These are phyloP conservation scores for Nigrograna mackinnonii DNA, from an alignment of 2,329 filamentous ascomycete species.

Conservation along the genomic window DNA sequence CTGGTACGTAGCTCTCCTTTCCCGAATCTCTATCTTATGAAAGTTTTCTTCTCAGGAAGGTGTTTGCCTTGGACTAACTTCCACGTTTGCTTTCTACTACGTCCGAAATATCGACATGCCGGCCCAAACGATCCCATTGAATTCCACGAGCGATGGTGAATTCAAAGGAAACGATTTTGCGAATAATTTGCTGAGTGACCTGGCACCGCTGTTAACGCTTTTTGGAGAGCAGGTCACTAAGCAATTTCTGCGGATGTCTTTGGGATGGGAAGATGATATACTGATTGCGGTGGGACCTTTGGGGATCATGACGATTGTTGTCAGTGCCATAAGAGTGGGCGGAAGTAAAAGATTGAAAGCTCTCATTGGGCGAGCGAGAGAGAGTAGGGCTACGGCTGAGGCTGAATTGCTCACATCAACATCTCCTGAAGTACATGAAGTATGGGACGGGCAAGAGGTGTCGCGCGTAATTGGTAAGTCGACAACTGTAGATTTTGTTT, in stretches of 20 bases:
- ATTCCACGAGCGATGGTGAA: too few relatives aligned
- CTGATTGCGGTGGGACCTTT: conserved; percentile 25
- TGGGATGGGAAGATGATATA: conserved; percentile 21
- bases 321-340: conserved; percentile 25
- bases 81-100: too few relatives aligned
- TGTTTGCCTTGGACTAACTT: too few relatives aligned
- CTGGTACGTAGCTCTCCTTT: too few relatives aligned
- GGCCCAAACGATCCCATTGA: too few relatives aligned
- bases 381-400: conserved; percentile 18
- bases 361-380: conserved; percentile 26
- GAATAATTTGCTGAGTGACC: conserved; percentile 14
- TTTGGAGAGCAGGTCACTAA: conserved; percentile 46
- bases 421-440: conserved; percentile 28
- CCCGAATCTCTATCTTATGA: too few relatives aligned
- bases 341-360: conserved; percentile 14
- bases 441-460: conserved; percentile 21
- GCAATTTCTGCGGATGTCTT: conserved; percentile 43
- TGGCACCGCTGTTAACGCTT: conserved; percentile 38
- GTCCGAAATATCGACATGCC: too few relatives aligned
- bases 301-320: conserved; percentile 27
- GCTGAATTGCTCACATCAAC: conserved; percentile 33
- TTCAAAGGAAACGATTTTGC: conserved; percentile 2
- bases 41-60: too few relatives aligned
- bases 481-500: conserved; percentile 1
- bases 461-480: conserved; percentile 9